These are phyloP conservation scores for Rhizodiscina lignyota DNA, from an alignment of 495 filamentous ascomycete genomes.

Conservation along the genomic window DNA sequence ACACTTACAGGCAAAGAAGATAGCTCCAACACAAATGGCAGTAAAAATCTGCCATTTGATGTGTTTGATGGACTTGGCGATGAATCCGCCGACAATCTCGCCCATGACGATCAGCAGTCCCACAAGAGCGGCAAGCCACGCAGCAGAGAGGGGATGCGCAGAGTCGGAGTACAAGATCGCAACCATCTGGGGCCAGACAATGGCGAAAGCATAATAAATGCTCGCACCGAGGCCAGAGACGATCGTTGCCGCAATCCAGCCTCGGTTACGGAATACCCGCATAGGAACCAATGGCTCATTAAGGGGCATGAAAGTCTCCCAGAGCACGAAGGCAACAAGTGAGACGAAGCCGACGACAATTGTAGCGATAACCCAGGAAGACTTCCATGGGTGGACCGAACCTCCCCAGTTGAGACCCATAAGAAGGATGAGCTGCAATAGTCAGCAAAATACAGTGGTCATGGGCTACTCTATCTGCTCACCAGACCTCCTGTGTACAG, in stretches of 20 bases:
- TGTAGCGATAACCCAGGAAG: conserved; percentile 26
- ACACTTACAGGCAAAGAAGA: conserved; percentile 11
- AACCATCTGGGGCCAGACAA: conserved; percentile 16
- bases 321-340: conserved; percentile 27
- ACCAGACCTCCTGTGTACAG: conserved; percentile 18
- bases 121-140: conserved; percentile 13
- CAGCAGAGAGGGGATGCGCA: too few relatives aligned
- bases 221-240: conserved; percentile 15
- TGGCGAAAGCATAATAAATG: conserved; percentile 21
- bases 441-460: too few relatives aligned
- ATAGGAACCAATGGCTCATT: conserved; percentile 18
- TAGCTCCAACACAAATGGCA: conserved; percentile 6
- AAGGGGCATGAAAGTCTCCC: conserved; percentile 12
- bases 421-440: too few relatives aligned
- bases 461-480: too few relatives aligned
- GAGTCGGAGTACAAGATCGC: too few relatives aligned
- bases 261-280: conserved; percentile 19
- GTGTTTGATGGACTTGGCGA: conserved; percentile 12
- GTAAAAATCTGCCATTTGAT: conserved; percentile 13
- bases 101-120: conserved; percentile 14
- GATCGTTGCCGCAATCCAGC: conserved; percentile 15
- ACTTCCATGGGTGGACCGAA: conserved; percentile 29
- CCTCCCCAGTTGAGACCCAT: conserved; percentile 30
- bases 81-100: conserved; percentile 13
- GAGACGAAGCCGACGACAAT: conserved; percentile 26